phyloP scores from a whole-genome alignment of 192 early-diverging fungal genomes.

The Thamnidium elegans region DNA sequence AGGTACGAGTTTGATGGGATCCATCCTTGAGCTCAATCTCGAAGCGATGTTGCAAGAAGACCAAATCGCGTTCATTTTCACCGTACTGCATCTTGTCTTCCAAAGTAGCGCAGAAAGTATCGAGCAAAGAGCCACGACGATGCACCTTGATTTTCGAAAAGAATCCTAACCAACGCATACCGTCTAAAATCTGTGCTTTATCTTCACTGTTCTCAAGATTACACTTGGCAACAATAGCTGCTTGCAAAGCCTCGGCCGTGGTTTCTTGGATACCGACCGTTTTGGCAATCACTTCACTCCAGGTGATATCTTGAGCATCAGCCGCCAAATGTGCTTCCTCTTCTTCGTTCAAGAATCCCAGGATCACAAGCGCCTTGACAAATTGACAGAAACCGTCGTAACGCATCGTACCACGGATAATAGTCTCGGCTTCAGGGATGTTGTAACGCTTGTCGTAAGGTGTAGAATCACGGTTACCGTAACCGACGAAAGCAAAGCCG shows the following conservation, averaged over 20 bases:
- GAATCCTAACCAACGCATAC: slow-evolving; percentile 87
- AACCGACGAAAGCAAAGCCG: slow-evolving; percentile 92
- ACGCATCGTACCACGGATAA: slow-evolving; percentile 92
- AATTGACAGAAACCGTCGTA: slow-evolving; percentile 98
- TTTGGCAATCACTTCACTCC: slow-evolving; percentile 75
- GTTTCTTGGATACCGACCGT: slow-evolving; percentile 34
- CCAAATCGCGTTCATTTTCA: slow-evolving; percentile 91
- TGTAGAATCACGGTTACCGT: slow-evolving; percentile 97
- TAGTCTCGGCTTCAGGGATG: slow-evolving; percentile 91
- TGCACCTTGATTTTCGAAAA: slow-evolving; percentile 62
- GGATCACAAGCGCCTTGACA: slow-evolving; percentile 88
- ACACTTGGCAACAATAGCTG: slow-evolving; percentile 65
- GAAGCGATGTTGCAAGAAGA: slow-evolving; percentile 97
- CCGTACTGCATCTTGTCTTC: slow-evolving; percentile 96
- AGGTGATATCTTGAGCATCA: slow-evolving; percentile 59
- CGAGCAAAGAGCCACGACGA: slow-evolving; percentile 75
- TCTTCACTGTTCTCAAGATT: slow-evolving; percentile 54
- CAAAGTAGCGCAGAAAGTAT: slow-evolving; percentile 93
- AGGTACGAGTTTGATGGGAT: slow-evolving; percentile 78
- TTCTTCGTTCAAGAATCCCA: slow-evolving; percentile 87
- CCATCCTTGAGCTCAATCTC: slow-evolving; percentile 90
- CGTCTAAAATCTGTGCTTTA: slow-evolving; percentile 62
- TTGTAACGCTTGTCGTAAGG: slow-evolving; percentile 91
- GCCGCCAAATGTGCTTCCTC: slow-evolving; percentile 58
- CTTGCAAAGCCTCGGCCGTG: slow-evolving; percentile 45